These are phyloP conservation scores for Psophocarpus tetragonolobus DNA, from an alignment of 306 rosid genomes.

Conservation along the genomic window DNA sequence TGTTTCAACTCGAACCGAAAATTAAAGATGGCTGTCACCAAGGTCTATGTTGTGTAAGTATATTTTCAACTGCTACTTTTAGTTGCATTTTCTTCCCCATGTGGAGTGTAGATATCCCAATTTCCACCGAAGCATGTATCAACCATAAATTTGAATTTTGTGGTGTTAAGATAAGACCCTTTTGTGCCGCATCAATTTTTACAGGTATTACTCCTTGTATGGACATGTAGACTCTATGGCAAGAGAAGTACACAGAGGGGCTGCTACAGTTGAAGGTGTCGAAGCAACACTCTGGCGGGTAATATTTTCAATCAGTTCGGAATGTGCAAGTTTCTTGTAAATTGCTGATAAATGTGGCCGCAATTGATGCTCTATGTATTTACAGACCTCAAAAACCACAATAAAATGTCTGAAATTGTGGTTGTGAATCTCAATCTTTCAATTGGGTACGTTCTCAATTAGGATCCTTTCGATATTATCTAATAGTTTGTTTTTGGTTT, in stretches of 20 bases:
- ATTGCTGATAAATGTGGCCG: background rate
- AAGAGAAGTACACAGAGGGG: constrained; percentile 76
- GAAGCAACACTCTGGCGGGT: constrained; percentile 93
- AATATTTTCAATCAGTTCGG: constrained; percentile 24
- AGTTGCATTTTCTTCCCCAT: background rate
- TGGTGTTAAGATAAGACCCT: background rate
- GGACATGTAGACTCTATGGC: constrained; percentile 95
- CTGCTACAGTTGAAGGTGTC: constrained; percentile 77
- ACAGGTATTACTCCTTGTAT: constrained; percentile 82
- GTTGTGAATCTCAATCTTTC: background rate
- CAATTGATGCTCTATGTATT: background rate
- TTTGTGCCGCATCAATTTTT: background rate
- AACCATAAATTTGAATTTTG: background rate
- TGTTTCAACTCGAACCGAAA: constrained; percentile 28
- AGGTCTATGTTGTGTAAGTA: constrained; percentile 76
- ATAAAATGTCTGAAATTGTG: background rate
- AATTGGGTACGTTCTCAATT: background rate
- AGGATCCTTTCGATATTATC: background rate
- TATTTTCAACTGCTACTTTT: constrained; percentile 20
- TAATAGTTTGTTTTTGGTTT: constrained; percentile 31
- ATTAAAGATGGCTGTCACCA: constrained; percentile 62
- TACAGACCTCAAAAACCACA: background rate
- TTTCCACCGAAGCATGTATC: background rate
- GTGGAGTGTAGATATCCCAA: background rate
- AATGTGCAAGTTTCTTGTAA: constrained; percentile 6